Evolutionary conservation across 2,329 filamentous ascomycete genomes (phyloP).

Genomic region (Monilinia fructigena): DNA sequence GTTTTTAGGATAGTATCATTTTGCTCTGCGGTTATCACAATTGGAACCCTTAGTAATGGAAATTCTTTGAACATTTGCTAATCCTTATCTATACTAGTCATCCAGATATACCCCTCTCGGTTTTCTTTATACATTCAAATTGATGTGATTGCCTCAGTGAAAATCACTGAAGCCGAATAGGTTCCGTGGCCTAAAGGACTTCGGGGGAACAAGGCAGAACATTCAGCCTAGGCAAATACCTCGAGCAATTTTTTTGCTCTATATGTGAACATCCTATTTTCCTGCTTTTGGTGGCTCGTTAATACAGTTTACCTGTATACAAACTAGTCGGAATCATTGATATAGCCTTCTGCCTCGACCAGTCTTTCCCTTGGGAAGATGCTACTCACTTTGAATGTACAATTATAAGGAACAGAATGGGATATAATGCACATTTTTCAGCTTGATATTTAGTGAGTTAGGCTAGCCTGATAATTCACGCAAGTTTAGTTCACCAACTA

Average conservation of each 20-base stretch:
- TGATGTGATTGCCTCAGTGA: background rate
- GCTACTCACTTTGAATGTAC: background rate
- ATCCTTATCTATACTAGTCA: background rate
- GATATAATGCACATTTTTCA: background rate
- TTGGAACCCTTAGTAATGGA: background rate
- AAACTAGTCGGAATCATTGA: background rate
- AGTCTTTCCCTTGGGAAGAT: background rate
- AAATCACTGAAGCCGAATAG: background rate
- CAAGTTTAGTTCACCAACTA: background rate
- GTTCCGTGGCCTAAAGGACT: background rate
- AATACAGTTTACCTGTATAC: background rate
- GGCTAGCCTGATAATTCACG: background rate
- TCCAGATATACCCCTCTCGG: background rate
- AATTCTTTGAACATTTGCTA: background rate
- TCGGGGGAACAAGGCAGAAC: background rate
- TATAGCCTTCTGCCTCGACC: background rate
- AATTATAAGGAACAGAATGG: background rate
- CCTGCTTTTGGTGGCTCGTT: background rate
- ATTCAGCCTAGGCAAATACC: background rate
- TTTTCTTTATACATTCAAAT: too few relatives aligned
- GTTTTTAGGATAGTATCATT: background rate
- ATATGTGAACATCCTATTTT: background rate
- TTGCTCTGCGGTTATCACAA: too few relatives aligned
- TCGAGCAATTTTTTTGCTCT: background rate
- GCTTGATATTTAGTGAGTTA: background rate